phyloP scores from a whole-genome alignment of 768 basidiomycete genomes.

The Inosperma sp. region DNA sequence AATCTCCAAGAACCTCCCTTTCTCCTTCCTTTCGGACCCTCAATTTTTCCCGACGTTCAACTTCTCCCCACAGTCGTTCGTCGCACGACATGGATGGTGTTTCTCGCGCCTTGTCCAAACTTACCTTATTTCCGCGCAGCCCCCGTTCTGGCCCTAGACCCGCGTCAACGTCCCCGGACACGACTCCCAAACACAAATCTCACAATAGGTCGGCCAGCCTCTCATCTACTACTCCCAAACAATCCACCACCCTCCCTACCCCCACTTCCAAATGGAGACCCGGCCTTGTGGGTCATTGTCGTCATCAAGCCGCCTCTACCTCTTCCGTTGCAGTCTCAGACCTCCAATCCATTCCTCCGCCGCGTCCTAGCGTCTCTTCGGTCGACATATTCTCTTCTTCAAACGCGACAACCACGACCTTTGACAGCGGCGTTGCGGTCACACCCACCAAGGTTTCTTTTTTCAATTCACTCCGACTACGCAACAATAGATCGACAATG shows the following conservation, averaged over 20 bases:
- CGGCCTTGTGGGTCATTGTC: not conserved
- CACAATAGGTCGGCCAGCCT: not conserved
- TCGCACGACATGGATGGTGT: constrained; percentile 30
- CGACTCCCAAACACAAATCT: not conserved
- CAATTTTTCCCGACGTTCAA: constrained; percentile 42
- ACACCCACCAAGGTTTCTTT: constrained; percentile 40
- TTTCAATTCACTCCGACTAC: constrained; percentile 38
- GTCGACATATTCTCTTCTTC: constrained; percentile 20
- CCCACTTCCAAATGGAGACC: constrained; percentile 21
- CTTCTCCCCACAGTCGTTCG: constrained; percentile 36
- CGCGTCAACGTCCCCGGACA: no score
- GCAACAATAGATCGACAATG: constrained; percentile 28
- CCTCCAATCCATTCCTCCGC: not conserved
- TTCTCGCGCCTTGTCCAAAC: constrained; percentile 35
- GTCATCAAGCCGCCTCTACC: not conserved
- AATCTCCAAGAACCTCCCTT: constrained; percentile 33
- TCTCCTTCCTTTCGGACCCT: constrained; percentile 41
- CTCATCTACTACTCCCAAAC: not conserved
- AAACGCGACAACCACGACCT: constrained; percentile 45
- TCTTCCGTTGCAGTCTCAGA: not conserved
- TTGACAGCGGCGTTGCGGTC: constrained; percentile 38
- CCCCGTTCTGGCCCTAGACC: no score
- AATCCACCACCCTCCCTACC: not conserved
- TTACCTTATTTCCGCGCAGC: constrained; percentile 43
- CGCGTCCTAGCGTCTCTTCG: constrained; percentile 3